A percentile compares a stretch with the other conserved stretches of the same genome.
These are phyloP conservation scores for Eucalyptus erythrocorys DNA, from an alignment of 345 rosid genomes.

Conservation along the genomic window DNA sequence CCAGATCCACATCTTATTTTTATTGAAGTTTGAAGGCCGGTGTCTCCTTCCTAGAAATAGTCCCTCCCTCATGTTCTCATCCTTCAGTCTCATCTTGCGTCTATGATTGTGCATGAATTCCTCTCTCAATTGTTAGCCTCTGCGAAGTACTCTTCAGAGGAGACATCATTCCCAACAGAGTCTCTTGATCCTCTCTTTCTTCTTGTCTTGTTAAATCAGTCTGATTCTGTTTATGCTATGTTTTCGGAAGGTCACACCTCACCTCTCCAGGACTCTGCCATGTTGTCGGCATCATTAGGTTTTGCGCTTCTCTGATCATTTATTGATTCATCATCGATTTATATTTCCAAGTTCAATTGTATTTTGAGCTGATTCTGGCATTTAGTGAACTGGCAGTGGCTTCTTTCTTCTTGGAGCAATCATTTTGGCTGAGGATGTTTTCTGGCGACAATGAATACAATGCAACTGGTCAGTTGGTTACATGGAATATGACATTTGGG, in stretches of 20 bases:
- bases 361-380: neutral
- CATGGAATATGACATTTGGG: too few relatives aligned
- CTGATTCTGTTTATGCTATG: neutral
- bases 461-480: too few relatives aligned
- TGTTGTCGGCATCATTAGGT: neutral
- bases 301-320: too few relatives aligned
- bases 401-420: too few relatives aligned
- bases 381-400: neutral
- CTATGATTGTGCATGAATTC: neutral
- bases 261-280: neutral
- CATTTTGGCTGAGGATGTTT: too few relatives aligned
- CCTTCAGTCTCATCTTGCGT: neutral
- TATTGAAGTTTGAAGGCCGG: neutral
- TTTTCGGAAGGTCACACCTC: neutral
- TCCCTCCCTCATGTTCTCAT: neutral
- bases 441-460: too few relatives aligned
- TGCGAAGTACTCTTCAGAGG: neutral
- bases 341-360: neutral
- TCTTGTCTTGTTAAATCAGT: too few relatives aligned
- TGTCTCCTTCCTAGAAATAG: neutral
- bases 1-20: neutral
- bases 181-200: neutral
- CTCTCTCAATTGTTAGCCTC: neutral
- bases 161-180: neutral
- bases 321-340: neutral